Percentiles rank a stretch among this genome's conserved stretches.
phyloP scores from a whole-genome alignment of 495 filamentous ascomycete species.

The Aspergillus heteromorphus region DNA sequence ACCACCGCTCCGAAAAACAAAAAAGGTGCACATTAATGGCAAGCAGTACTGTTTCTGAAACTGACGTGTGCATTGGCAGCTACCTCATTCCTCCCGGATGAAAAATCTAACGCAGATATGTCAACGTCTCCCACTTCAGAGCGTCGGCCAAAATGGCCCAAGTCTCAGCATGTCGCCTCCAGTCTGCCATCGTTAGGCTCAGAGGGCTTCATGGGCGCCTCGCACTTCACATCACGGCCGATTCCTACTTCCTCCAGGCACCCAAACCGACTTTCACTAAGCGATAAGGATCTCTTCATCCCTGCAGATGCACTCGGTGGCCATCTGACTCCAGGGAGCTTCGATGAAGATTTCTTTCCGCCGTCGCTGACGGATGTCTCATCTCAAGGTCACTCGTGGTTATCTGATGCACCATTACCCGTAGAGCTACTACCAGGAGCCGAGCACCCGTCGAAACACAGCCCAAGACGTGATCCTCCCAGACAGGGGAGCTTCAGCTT shows the following conservation, averaged over 20 bases:
- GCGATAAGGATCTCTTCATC: slow-evolving; percentile 3
- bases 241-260: not conserved
- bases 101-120: slow-evolving; percentile 3
- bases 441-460: not conserved
- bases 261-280: not conserved
- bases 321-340: slow-evolving; percentile 2
- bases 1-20: slow-evolving; percentile 35
- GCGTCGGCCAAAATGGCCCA: slow-evolving; percentile 10
- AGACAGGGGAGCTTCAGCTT: slow-evolving; percentile 26
- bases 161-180: not conserved
- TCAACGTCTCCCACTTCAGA: slow-evolving; percentile 5
- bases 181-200: not conserved
- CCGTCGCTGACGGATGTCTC: slow-evolving; percentile 12
- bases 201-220: not conserved
- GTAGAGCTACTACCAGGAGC: slow-evolving; percentile 6
- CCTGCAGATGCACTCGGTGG: slow-evolving; percentile 12
- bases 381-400: slow-evolving; percentile 13
- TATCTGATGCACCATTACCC: slow-evolving; percentile 12
- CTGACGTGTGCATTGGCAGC: slow-evolving; percentile 6
- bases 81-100: slow-evolving; percentile 5
- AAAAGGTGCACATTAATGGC: slow-evolving; percentile 37
- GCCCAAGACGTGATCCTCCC: not conserved
- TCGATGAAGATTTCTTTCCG: slow-evolving; percentile 9
- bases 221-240: not conserved
- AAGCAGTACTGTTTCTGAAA: not conserved